These are phyloP conservation scores for Calonectria montana DNA, from an alignment of 2,329 filamentous ascomycete genomes.

Conservation along the genomic window DNA sequence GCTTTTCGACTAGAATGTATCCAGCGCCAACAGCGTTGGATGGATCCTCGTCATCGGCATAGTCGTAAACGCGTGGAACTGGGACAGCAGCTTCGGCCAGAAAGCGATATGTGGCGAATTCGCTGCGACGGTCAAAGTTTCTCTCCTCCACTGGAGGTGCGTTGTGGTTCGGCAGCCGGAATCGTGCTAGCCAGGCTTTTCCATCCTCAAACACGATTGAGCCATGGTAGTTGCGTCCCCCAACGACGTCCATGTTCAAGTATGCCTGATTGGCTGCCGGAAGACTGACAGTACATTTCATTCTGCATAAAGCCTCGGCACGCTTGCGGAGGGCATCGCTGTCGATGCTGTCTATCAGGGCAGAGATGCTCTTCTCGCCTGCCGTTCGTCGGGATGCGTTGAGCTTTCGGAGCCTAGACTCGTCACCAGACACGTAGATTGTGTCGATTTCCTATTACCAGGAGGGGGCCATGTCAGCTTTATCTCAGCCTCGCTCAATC, in stretches of 20 bases:
- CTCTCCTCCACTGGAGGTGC: slow-evolving; percentile 27
- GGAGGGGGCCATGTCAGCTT: not conserved
- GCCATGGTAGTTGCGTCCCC: slow-evolving; percentile 28
- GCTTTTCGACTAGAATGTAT: not conserved
- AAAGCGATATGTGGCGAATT: slow-evolving; percentile 27
- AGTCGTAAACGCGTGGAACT: slow-evolving; percentile 28
- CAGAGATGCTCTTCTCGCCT: slow-evolving; percentile 29
- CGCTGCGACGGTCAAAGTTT: slow-evolving; percentile 28
- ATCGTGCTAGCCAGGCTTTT: slow-evolving; percentile 29
- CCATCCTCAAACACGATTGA: slow-evolving; percentile 18
- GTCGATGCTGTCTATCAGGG: slow-evolving; percentile 29
- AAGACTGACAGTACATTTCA: slow-evolving; percentile 8
- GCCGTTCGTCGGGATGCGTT: slow-evolving; percentile 28
- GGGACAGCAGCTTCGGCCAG: slow-evolving; percentile 24
- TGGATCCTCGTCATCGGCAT: slow-evolving; percentile 26
- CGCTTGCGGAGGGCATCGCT: slow-evolving; percentile 26
- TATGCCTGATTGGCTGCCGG: not conserved
- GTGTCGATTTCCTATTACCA: not conserved
- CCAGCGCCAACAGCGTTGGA: too few relatives aligned
- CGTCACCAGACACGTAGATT: slow-evolving; percentile 18
- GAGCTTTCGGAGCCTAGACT: slow-evolving; percentile 24
- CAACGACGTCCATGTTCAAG: slow-evolving; percentile 26
- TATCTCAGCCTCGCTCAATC: not conserved
- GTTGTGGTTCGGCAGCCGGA: slow-evolving; percentile 29
- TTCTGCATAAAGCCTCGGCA: slow-evolving; percentile 27